Base-by-base conservation (phyloP, 306 rosid genomes). In the Quercus aquifolioides region DNA sequence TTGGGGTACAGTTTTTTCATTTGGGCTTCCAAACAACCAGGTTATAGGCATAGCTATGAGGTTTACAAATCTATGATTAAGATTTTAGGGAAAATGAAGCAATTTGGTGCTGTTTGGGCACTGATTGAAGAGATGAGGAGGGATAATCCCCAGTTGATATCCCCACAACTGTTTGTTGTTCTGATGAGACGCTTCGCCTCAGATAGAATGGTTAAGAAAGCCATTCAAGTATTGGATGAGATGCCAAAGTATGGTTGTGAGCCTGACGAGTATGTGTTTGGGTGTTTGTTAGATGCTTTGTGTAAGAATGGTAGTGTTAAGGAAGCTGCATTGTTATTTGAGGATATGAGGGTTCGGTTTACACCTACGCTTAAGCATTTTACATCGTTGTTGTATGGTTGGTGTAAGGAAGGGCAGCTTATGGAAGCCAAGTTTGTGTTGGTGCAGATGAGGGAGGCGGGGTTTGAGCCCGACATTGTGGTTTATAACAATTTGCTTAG, bases 121-220 rank as follows among this genome's bases (percentile, higher is more conserved):
- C 52, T 94, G 60, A 87, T 94, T 5, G 95, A 94, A 60, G 98
- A 91, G 78, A 94, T 91, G 98, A 86, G 98, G 85, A 88, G 41
- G 65, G 91, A 90, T 84, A 91, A 85, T 65, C 93, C 93, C 20
- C 80, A 85, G 20, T 73, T 90, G 76, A 89, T 94, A 55, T 80
- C 91, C 4, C 87, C 91, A 0, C 89, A 91, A 28, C 76, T 94
- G 59, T 91, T 94, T 72, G 85, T 94, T 30, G 87, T 94, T 84
- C 63, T 94, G 88, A 91, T 91, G 97, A 83, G 98, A 85, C 84
- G 88, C 80, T 94, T 94, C 38, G 98, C 98, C 60, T 90, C 98
- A 4, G 87, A 86, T 0, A 94, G 92, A 83, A 94, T 94, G 98
- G 97, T 91, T 55, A 91, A 85, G 46, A 91, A 89, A 81, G 97